A percentile compares a stretch with the other conserved stretches of the same genome.
phyloP scores from a whole-genome alignment of 305 asterid genomes.

The Solanum hybrid region DNA sequence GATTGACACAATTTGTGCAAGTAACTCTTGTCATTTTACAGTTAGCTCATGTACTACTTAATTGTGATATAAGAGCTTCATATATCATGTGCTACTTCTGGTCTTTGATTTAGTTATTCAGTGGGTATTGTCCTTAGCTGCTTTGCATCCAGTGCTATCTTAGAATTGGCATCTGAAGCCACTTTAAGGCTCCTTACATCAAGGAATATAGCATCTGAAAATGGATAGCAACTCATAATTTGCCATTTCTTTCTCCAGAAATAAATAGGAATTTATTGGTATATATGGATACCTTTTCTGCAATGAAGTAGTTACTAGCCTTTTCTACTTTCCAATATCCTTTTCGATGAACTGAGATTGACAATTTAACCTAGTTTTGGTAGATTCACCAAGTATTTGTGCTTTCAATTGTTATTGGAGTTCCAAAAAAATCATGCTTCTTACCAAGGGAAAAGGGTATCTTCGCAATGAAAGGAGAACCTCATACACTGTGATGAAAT shows the following conservation, averaged over 20 bases:
- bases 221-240: background rate
- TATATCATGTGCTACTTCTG: background rate
- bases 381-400: background rate
- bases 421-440: background rate
- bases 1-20: background rate
- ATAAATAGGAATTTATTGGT: background rate
- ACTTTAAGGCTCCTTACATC: background rate
- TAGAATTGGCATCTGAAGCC: background rate
- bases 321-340: background rate
- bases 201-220: background rate
- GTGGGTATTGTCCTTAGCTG: background rate
- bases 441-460: background rate
- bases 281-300: background rate
- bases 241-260: background rate
- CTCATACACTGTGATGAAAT: background rate
- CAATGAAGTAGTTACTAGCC: background rate
- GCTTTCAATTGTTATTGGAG: background rate
- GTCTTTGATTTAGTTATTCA: background rate
- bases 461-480: background rate
- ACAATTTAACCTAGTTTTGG: background rate
- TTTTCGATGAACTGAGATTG: background rate
- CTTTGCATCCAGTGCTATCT: background rate
- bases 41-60: background rate
- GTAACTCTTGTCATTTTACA: background rate
- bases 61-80: background rate